Percentiles rank a stretch among this genome's conserved stretches.
Conservation (phyloP, 2,329 filamentous ascomycete species). For the Botrytis aclada region DNA sequence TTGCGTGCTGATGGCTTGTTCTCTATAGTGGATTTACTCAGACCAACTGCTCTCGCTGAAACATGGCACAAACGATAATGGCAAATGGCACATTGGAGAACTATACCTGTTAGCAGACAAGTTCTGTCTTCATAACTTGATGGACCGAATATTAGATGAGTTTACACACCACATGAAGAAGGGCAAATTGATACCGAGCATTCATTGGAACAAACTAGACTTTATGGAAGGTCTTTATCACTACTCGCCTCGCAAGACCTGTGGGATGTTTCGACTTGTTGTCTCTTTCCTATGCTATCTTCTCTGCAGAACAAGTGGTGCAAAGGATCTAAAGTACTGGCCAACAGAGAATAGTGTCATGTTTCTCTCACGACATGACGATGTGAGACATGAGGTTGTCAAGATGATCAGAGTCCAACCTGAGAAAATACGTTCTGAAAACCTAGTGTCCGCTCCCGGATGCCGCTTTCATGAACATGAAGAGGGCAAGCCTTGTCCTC, state of each 20-base stretch:
- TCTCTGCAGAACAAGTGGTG: neutral
- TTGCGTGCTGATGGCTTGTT: neutral
- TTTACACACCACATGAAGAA: too few species aligned
- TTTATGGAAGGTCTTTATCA: neutral
- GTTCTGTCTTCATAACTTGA: neutral
- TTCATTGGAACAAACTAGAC: accelerated
- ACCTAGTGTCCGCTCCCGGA: neutral
- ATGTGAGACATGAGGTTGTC: neutral
- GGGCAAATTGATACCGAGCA: neutral
- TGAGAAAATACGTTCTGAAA: neutral
- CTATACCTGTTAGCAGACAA: conserved; percentile 10
- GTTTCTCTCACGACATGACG: neutral
- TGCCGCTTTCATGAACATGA: neutral
- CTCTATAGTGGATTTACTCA: conserved; percentile 19
- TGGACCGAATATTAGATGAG: neutral
- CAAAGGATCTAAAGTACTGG: neutral
- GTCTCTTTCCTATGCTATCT: neutral
- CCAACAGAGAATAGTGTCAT: too few species aligned
- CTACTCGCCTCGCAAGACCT: too few species aligned
- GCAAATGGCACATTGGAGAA: neutral
- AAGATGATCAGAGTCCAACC: neutral
- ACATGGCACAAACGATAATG: accelerated
- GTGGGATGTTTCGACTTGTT: neutral
- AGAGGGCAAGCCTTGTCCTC: neutral
- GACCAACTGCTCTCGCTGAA: neutral